Conservation (phyloP, 1,284 basidiomycete species). For the Leucocoprinus gongylophorus region DNA sequence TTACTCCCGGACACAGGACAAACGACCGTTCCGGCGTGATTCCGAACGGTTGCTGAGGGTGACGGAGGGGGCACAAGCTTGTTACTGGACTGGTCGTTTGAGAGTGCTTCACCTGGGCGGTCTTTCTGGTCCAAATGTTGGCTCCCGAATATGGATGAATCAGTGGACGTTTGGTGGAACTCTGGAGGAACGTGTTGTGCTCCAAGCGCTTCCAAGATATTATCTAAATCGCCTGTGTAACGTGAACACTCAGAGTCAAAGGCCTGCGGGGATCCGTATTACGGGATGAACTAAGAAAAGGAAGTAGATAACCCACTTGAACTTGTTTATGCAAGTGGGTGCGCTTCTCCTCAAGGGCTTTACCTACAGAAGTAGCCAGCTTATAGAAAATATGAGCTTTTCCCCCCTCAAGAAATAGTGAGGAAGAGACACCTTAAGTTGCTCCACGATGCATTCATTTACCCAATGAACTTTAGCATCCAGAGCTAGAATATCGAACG, state of each 20-base stretch:
- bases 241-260: conserved; percentile 60
- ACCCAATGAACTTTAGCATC: conserved; percentile 76
- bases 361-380: conserved; percentile 66
- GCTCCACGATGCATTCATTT: conserved; percentile 61
- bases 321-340: conserved; percentile 50
- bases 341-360: conserved; percentile 65
- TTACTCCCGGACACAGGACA: conserved; percentile 18
- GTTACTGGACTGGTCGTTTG: conserved; percentile 2
- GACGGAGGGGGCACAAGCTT: conserved; percentile 19
- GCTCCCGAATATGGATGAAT: conserved; percentile 68
- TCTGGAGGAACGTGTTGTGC: conserved; percentile 65
- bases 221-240: conserved; percentile 55
- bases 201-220: conserved; percentile 62
- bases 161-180: conserved; percentile 59
- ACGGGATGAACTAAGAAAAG: background rate
- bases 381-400: conserved; percentile 23
- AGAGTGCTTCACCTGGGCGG: conserved; percentile 13
- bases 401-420: background rate
- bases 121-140: conserved; percentile 52
- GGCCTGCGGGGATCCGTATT: conserved; percentile 37
- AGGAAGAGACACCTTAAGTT: conserved; percentile 49
- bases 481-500: conserved; percentile 63
- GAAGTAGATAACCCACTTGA: conserved; percentile 36
- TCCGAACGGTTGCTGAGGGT: conserved; percentile 45
- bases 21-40: conserved; percentile 11